Conservation (phyloP, 495 filamentous ascomycete genomes). For the Filosporella fistucella region DNA sequence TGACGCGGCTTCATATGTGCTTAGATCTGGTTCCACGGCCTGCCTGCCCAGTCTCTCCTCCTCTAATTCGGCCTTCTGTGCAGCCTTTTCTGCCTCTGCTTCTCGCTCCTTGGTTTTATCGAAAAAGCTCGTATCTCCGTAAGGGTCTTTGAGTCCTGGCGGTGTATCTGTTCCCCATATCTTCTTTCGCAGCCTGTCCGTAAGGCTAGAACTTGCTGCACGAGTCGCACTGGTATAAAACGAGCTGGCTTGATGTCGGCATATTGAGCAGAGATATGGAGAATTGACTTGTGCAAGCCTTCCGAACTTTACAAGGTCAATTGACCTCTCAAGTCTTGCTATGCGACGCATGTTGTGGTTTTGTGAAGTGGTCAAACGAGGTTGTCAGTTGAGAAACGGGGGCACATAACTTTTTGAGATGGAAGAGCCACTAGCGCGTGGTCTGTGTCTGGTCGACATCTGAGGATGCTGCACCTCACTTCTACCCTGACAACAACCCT, state of each 20-base stretch:
- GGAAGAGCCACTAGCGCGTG: slow-evolving; percentile 1
- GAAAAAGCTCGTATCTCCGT: slow-evolving; percentile 35
- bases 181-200: slow-evolving; percentile 45
- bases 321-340: slow-evolving; percentile 20
- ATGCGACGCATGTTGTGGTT: slow-evolving; percentile 23
- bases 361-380: neutral
- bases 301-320: slow-evolving; percentile 15
- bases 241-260: slow-evolving; percentile 29
- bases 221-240: slow-evolving; percentile 37
- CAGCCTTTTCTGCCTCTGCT: slow-evolving; percentile 11
- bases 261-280: slow-evolving; percentile 24
- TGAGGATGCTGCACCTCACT: no score
- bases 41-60: slow-evolving; percentile 20
- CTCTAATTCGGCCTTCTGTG: slow-evolving; percentile 8
- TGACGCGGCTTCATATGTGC: slow-evolving; percentile 50
- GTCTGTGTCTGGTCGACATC: neutral
- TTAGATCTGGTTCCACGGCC: neutral
- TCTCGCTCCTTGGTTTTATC: slow-evolving; percentile 24
- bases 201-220: slow-evolving; percentile 32
- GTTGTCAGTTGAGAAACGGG: neutral
- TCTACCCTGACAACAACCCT: no score
- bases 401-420: slow-evolving; percentile 12
- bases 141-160: slow-evolving; percentile 50
- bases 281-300: neutral
- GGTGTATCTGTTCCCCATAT: slow-evolving; percentile 54